Evolutionary conservation across 805 yeast species (phyloP), one percentile per base, ranked within the genome.

Genomic region (Saccharomycopsis olivae): DNA sequence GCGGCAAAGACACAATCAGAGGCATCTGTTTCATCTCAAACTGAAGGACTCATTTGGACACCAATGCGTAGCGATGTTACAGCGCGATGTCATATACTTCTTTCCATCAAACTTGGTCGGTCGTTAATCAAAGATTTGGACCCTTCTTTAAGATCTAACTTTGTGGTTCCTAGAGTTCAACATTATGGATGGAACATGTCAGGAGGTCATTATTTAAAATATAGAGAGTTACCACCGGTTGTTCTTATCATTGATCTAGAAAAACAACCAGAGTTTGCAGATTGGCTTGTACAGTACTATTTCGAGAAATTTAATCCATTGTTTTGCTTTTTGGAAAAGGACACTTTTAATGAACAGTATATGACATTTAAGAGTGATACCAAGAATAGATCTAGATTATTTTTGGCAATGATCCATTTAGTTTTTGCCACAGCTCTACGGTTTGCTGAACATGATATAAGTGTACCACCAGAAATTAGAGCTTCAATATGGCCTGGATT

Each of bases 181-280:
- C 68, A 64, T 37, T 76, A 71, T 49, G 81, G 79, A 13, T 76
- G 81, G 81, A 76, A 76, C 52, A 58, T 75, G 71, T 60, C 69
- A 11, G 82, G 82, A 1, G 65, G 64, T 21, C 69, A 67, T 49
- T 76, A 71, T 50, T 46, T 73, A 16, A 34, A 35, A 27, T 21
- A 27, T 10, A 29, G 29, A n/a, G 33, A 10, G n/a, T 16, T 29
- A 14, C 33, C 33, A 14, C 33, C 33, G n/a, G 9, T 29, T 16
- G 21, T 16, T 9, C 23, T 16, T 9, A 18, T 32, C n/a, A 9
- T 32, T 13, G 29, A 20, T 18, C 18, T 19, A 52, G 6, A 39
- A 51, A n/a, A 51, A 40, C 47, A 64, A 19, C 40, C 65, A 9
- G 50, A 48, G 11, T 69, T 54, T 46, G n/a, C n/a, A n/a, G n/a